Evolutionary conservation across 1,284 basidiomycete genomes (phyloP).

Genomic region (Apiotrichum brassicae): DNA sequence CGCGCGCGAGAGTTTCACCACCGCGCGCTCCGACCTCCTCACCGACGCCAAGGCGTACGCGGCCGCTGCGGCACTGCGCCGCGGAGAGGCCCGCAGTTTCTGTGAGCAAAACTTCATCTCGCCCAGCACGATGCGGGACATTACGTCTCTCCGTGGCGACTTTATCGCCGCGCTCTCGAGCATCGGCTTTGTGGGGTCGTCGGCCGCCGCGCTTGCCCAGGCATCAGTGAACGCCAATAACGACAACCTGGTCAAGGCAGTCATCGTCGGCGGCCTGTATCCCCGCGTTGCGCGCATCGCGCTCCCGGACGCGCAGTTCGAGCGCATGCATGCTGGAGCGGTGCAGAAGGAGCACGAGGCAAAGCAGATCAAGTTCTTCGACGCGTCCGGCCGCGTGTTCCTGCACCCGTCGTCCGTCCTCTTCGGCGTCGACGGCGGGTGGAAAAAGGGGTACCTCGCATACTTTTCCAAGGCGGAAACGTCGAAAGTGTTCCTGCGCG

Average conservation of each 20-base stretch:
- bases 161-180: slow-evolving; percentile 66
- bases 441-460: slow-evolving; percentile 70
- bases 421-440: slow-evolving; percentile 57
- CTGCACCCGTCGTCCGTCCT: slow-evolving; percentile 75
- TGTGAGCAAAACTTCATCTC: slow-evolving; percentile 89
- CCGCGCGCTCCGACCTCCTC: slow-evolving; percentile 75
- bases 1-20: slow-evolving; percentile 62
- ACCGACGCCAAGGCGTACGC: slow-evolving; percentile 74
- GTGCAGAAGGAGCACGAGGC: slow-evolving; percentile 74
- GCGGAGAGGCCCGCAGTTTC: slow-evolving; percentile 48
- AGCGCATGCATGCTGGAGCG: slow-evolving; percentile 70
- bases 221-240: slow-evolving; percentile 55
- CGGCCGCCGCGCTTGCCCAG: slow-evolving; percentile 49
- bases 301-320: slow-evolving; percentile 72
- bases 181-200: slow-evolving; percentile 59
- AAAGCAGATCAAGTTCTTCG: slow-evolving; percentile 72
- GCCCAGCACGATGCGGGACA: slow-evolving; percentile 65
- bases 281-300: slow-evolving; percentile 68
- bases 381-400: slow-evolving; percentile 49
- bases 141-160: slow-evolving; percentile 70
- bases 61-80: slow-evolving; percentile 56
- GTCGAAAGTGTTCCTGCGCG: slow-evolving; percentile 78
- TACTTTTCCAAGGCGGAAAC: slow-evolving; percentile 80
- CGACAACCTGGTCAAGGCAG: slow-evolving; percentile 68
- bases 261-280: slow-evolving; percentile 76